Percentiles rank a stretch among this genome's conserved stretches.
These are phyloP conservation scores for Zasmidium cellare DNA, from an alignment of 2,329 filamentous ascomycete species.

Conservation along the genomic window DNA sequence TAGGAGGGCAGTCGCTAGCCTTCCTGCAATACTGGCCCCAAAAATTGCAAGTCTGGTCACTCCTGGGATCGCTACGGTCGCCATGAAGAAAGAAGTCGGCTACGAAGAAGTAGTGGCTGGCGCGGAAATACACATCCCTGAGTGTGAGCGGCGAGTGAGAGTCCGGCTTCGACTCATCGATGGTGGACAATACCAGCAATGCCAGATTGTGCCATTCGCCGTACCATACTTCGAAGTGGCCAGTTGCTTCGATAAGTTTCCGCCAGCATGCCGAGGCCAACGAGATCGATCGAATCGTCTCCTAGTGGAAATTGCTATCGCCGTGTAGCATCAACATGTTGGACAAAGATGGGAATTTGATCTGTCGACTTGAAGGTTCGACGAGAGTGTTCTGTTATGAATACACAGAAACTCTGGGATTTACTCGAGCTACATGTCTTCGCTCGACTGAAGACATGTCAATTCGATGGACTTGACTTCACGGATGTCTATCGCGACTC, in stretches of 20 bases:
- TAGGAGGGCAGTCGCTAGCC: slow-evolving; percentile 38
- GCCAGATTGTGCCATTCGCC: slow-evolving; percentile 12
- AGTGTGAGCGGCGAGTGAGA: slow-evolving; percentile 1
- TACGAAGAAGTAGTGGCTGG: slow-evolving; percentile 45
- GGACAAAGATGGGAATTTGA: neutral
- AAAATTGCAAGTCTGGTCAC: slow-evolving; percentile 39
- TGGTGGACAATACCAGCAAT: slow-evolving; percentile 12
- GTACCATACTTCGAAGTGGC: slow-evolving; percentile 16
- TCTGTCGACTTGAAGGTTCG: too few relatives aligned
- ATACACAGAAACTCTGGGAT: too few relatives aligned
- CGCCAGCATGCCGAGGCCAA: slow-evolving; percentile 10
- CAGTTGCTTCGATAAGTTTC: slow-evolving; percentile 10
- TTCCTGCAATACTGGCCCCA: slow-evolving; percentile 42
- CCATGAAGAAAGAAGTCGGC: slow-evolving; percentile 47
- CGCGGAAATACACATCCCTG: slow-evolving; percentile 21
- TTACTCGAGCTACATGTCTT: too few relatives aligned
- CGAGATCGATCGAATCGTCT: slow-evolving; percentile 11
- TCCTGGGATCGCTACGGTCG: slow-evolving; percentile 43
- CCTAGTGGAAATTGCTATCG: slow-evolving; percentile 20
- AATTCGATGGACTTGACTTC: too few relatives aligned
- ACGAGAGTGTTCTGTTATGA: too few relatives aligned
- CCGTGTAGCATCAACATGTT: slow-evolving; percentile 8
- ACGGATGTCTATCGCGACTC: too few relatives aligned
- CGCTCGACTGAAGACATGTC: too few relatives aligned
- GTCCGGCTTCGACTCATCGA: slow-evolving; percentile 8